Evolutionary conservation across 2,329 filamentous ascomycete genomes (phyloP).

Genomic region (Ambrosiella cleistominuta): DNA sequence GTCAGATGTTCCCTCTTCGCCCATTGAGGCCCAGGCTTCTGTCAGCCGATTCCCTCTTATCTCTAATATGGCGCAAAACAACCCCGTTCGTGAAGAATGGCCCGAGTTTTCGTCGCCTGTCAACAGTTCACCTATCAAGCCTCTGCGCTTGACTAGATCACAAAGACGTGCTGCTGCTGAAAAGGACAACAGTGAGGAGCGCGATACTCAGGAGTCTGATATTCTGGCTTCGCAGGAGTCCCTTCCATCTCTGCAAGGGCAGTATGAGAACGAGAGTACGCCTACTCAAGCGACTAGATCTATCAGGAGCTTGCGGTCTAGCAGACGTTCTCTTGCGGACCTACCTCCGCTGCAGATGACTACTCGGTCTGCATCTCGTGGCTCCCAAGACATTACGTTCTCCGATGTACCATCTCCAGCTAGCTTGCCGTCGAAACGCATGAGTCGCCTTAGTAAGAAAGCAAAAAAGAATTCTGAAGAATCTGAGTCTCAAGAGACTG

Average conservation of each 20-base stretch:
- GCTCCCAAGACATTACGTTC: background rate
- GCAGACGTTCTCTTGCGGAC: background rate
- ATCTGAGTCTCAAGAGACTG: background rate
- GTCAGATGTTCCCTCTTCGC: constrained; percentile 36
- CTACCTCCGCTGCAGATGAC: constrained; percentile 10
- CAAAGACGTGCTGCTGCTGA: background rate
- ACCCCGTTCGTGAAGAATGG: constrained; percentile 25
- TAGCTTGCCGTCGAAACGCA: constrained; percentile 3
- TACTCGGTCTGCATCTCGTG: constrained; percentile 6
- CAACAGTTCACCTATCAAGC: constrained; percentile 27
- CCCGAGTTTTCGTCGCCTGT: constrained; percentile 37
- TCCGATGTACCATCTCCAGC: constrained; percentile 1
- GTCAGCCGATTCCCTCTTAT: constrained; percentile 33
- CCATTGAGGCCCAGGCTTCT: constrained; percentile 25
- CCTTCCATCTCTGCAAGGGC: background rate
- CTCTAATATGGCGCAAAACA: constrained; percentile 30
- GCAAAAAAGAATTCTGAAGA: background rate
- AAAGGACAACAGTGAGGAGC: background rate
- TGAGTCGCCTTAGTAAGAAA: background rate
- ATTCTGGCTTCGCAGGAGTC: background rate
- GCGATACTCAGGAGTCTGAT: constrained; percentile 1
- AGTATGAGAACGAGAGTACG: background rate
- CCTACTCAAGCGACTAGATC: background rate
- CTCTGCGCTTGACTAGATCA: constrained; percentile 8
- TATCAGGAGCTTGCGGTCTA: background rate